Evolutionary conservation across 2,329 filamentous ascomycete genomes (phyloP), one percentile per base, ranked within the genome.

Genomic region (Pestalotiopsis fici): DNA sequence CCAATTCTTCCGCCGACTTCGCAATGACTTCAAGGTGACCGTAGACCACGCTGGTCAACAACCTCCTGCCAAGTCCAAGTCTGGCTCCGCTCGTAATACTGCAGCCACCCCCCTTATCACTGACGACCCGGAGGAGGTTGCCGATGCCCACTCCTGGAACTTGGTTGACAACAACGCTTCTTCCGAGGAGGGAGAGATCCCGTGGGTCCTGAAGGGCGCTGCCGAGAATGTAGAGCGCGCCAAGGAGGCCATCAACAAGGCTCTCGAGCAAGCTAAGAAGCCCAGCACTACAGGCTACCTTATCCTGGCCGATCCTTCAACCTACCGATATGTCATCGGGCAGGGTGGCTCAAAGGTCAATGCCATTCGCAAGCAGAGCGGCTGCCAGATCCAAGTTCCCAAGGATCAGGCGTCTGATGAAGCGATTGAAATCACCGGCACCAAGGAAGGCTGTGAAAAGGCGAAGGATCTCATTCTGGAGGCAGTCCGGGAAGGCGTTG

Each of bases 311-410:
- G 95, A 99, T 77, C 93, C 96, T 12, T 90, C 88, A 73, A 94
- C 93, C 59, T 97, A 98, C 85, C 90, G 95, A 69, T 92, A 92
- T 71, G 93, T 99, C 61, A 94, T 99, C 73, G 96, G 96, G 4
- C 90, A 91, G 71, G 93, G 92, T 68, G 96, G 96, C 68, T 92
- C 89, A 79, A 95, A 95, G 80, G 97, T 99, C 79, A 98, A 98
- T 81, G 84, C 89, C 55, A 98, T 99, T 78, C 90, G 96, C 73
- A 94, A 93, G 83, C 90, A 96, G 84, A 98, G 94, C 64, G 93
- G 93, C 66, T 98, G 95, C 81, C 94, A 92, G 82, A 97, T 99
- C 78, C 94, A 95, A 71, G 95, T 99, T 54, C 96, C 96, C 25
- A 90, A 93, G 72, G 91, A 93, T 75, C 92, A 97, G 79, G 84